Evolutionary conservation across 768 basidiomycete species (phyloP).

Genomic region (Pleurotus djamor): DNA sequence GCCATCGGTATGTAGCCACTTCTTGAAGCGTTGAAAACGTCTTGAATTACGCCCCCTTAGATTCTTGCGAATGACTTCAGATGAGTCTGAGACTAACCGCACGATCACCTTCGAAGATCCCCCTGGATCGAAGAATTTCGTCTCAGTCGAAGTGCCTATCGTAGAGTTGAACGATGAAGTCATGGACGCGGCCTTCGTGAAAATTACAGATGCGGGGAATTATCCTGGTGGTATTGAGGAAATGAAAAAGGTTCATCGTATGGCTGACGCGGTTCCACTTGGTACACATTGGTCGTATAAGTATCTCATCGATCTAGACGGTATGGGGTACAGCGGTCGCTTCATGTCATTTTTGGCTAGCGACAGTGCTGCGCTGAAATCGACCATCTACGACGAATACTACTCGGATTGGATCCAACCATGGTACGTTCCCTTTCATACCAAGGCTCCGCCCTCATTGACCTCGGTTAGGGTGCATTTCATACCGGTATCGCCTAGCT

Average conservation of each 20-base stretch:
- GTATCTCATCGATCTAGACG: slow-evolving; percentile 89
- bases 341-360: slow-evolving; percentile 85
- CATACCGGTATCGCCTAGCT: slow-evolving; percentile 86
- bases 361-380: slow-evolving; percentile 88
- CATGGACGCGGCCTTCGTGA: slow-evolving; percentile 89
- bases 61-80: slow-evolving; percentile 81
- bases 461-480: slow-evolving; percentile 75
- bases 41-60: slow-evolving; percentile 24
- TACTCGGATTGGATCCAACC: slow-evolving; percentile 92
- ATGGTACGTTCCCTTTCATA: slow-evolving; percentile 39
- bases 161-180: slow-evolving; percentile 68
- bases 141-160: slow-evolving; percentile 60
- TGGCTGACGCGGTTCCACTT: slow-evolving; percentile 74
- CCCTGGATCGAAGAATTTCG: slow-evolving; percentile 50
- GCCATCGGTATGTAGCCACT: slow-evolving; percentile 60
- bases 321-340: slow-evolving; percentile 92
- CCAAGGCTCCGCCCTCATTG: not conserved
- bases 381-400: slow-evolving; percentile 90
- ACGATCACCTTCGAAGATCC: slow-evolving; percentile 74
- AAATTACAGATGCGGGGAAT: slow-evolving; percentile 60
- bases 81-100: slow-evolving; percentile 44
- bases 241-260: slow-evolving; percentile 62
- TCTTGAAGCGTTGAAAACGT: not conserved
- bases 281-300: slow-evolving; percentile 93
- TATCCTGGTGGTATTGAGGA: slow-evolving; percentile 77